These are phyloP conservation scores for Castanea crenata DNA, from an alignment of 306 rosid species.

Conservation along the genomic window DNA sequence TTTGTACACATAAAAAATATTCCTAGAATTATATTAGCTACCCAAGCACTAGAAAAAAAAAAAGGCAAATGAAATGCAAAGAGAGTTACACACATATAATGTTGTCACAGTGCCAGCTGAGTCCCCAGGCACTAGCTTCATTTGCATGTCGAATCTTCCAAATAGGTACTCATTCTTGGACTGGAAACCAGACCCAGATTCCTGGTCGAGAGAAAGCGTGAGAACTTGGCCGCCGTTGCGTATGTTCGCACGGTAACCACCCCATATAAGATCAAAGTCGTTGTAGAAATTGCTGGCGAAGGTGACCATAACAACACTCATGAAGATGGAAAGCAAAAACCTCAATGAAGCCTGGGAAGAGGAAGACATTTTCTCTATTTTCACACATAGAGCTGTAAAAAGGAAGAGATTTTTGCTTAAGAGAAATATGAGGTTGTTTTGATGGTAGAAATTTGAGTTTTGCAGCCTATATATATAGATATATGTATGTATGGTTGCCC, in stretches of 20 bases:
- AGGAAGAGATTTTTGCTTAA: background rate
- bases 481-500: too few species aligned
- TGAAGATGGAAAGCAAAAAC: conserved; percentile 5
- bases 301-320: conserved; percentile 18
- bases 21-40: too few species aligned
- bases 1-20: too few species aligned
- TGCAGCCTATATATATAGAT: too few species aligned
- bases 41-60: background rate
- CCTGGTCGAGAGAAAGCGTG: conserved; percentile 64
- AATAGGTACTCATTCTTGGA: conserved; percentile 64
- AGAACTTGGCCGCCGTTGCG: conserved; percentile 61
- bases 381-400: background rate
- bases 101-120: conserved; percentile 91
- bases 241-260: conserved; percentile 56
- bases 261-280: conserved; percentile 67
- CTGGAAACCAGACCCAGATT: conserved; percentile 79
- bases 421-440: background rate
- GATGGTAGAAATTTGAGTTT: background rate
- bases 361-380: conserved; percentile 17
- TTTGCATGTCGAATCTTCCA: conserved; percentile 72
- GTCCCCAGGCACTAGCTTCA: conserved; percentile 74
- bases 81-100: conserved; percentile 43
- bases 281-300: conserved; percentile 57
- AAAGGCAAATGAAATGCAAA: too few species aligned
- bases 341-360: background rate